Evolutionary conservation across 352 stramenopile species (phyloP).

Genomic region (Globisporangium takayamanum): DNA sequence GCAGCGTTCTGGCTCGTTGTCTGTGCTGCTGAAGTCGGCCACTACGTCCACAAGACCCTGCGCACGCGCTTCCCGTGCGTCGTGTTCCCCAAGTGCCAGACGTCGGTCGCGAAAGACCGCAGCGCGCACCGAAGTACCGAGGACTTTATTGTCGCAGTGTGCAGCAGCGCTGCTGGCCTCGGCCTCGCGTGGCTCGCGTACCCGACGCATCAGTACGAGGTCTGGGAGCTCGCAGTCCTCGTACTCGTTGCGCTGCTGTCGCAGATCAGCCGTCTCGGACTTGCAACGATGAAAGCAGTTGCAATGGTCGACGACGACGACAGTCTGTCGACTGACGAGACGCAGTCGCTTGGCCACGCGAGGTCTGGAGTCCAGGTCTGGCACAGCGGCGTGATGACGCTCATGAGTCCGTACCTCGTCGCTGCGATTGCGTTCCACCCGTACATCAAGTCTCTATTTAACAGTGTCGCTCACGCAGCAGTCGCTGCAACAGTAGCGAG

Average conservation of each 20-base stretch:
- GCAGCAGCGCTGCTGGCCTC: slow-evolving; percentile 13
- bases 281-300: slow-evolving; percentile 37
- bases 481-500: background rate
- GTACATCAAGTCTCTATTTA: slow-evolving; percentile 47
- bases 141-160: slow-evolving; percentile 20
- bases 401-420: slow-evolving; percentile 52
- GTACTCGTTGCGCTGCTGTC: slow-evolving; percentile 24
- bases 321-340: slow-evolving; percentile 9
- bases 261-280: slow-evolving; percentile 26
- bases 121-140: background rate
- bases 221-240: slow-evolving; percentile 32
- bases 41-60: slow-evolving; percentile 21
- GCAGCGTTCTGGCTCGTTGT: slow-evolving; percentile 47
- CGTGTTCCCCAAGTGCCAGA: slow-evolving; percentile 3
- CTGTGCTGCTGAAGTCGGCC: slow-evolving; percentile 23
- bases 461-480: slow-evolving; percentile 1
- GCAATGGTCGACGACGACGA: slow-evolving; percentile 19
- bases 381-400: slow-evolving; percentile 48
- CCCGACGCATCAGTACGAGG: slow-evolving; percentile 12
- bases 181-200: slow-evolving; percentile 19
- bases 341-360: slow-evolving; percentile 3
- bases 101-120: background rate
- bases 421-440: slow-evolving; percentile 56
- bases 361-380: slow-evolving; percentile 13
- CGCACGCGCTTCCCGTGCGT: background rate